A percentile compares a stretch with the other conserved stretches of the same genome.
Conservation (phyloP, 2,329 filamentous ascomycete genomes). For the Aphanocladium album region DNA sequence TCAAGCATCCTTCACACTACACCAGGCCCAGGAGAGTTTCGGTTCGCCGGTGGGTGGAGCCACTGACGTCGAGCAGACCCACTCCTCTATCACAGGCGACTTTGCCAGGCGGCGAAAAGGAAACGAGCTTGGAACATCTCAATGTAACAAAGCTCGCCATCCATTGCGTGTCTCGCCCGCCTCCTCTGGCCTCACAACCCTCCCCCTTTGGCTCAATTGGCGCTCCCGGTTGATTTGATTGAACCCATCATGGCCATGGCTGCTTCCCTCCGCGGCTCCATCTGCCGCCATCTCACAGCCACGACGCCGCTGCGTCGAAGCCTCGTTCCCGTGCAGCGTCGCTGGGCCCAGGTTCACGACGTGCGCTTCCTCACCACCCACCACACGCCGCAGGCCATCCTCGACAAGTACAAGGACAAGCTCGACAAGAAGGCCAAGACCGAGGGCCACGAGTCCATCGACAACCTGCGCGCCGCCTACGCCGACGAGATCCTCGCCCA, state of each 20-base stretch:
- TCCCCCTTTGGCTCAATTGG: background rate
- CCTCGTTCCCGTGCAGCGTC: conserved; percentile 54
- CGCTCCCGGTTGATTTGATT: background rate
- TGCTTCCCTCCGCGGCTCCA: conserved; percentile 37
- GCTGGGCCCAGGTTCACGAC: conserved; percentile 90
- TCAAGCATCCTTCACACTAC: too few relatives aligned
- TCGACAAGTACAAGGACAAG: conserved; percentile 85
- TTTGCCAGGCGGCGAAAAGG: background rate
- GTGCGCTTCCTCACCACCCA: conserved; percentile 85
- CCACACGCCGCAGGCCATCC: conserved; percentile 56
- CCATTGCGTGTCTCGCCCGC: background rate
- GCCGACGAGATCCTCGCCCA: conserved; percentile 73
- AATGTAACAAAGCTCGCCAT: background rate
- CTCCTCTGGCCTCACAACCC: background rate
- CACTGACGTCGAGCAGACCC: conserved; percentile 1
- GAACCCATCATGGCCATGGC: background rate
- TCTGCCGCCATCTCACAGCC: conserved; percentile 42
- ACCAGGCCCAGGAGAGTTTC: background rate
- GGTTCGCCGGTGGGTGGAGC: background rate
- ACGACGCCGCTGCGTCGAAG: conserved; percentile 25
- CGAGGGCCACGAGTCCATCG: conserved; percentile 64
- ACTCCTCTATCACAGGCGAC: background rate
- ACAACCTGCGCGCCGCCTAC: conserved; percentile 76
- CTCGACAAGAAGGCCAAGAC: conserved; percentile 74
- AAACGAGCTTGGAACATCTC: background rate